Evolutionary conservation across 2,329 filamentous ascomycete genomes (phyloP).

Genomic region (Ophiostoma ips): DNA sequence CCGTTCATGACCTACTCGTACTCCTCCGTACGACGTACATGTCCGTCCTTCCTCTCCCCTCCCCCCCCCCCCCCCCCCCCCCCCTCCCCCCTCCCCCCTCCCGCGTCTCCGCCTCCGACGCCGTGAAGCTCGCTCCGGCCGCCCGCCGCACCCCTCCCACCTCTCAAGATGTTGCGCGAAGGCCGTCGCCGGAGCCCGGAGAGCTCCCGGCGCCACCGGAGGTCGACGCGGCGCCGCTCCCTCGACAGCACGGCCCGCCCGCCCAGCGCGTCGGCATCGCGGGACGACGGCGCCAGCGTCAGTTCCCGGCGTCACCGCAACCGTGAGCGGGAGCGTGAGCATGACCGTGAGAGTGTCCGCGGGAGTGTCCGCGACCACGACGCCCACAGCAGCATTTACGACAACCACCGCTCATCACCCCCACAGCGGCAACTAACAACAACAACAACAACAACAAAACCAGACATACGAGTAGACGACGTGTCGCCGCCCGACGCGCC

Average conservation of each 20-base stretch:
- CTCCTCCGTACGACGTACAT: background rate
- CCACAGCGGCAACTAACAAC: too few species aligned
- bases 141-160: too few species aligned
- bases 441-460: too few species aligned
- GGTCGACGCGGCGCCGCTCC: slow-evolving; percentile 25
- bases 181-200: slow-evolving; percentile 43
- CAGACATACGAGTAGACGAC: too few species aligned
- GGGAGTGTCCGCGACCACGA: too few species aligned
- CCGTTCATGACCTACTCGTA: background rate
- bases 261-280: slow-evolving; percentile 13
- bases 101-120: too few species aligned
- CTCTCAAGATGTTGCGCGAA: slow-evolving; percentile 34
- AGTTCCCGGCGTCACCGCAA: background rate
- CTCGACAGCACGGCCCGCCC: slow-evolving; percentile 17
- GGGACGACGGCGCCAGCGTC: background rate
- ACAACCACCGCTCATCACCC: background rate
- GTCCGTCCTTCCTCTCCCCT: background rate
- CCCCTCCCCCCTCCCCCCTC: too few species aligned
- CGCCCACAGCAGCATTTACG: background rate
- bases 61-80: too few species aligned
- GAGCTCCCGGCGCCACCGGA: slow-evolving; percentile 29
- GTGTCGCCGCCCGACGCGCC: too few species aligned
- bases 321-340: too few species aligned
- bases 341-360: too few species aligned
- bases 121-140: too few species aligned